phyloP scores from a whole-genome alignment of 129 eudicot genomes.

The Helianthus tuberosus region DNA sequence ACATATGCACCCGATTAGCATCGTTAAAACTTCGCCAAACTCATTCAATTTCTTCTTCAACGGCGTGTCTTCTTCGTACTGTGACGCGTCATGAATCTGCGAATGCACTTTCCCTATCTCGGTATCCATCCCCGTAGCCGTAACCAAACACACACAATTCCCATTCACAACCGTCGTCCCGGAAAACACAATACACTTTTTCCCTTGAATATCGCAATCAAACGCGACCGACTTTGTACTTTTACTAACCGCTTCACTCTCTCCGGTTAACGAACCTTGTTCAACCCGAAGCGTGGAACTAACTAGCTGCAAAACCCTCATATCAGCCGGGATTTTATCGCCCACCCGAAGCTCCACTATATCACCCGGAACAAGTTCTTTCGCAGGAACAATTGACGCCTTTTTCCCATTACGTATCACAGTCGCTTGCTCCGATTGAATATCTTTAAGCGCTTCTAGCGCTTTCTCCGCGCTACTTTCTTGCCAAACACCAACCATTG shows the following conservation, averaged over 20 bases:
- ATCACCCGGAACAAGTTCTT: slow-evolving; percentile 96
- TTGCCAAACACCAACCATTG: slow-evolving; percentile 95
- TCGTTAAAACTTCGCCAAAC: slow-evolving; percentile 80
- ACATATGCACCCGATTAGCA: slow-evolving; percentile 76
- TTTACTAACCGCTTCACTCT: slow-evolving; percentile 83
- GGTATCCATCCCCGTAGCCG: slow-evolving; percentile 74
- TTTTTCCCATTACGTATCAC: slow-evolving; percentile 60
- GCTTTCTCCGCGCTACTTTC: slow-evolving; percentile 93
- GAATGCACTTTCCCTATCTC: slow-evolving; percentile 89
- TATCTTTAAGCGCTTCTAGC: slow-evolving; percentile 86
- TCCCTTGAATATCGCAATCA: slow-evolving; percentile 80
- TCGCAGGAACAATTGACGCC: slow-evolving; percentile 61
- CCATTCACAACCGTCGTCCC: slow-evolving; percentile 96
- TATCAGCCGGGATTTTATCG: slow-evolving; percentile 91
- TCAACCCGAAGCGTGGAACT: slow-evolving; percentile 84
- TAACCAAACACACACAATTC: slow-evolving; percentile 71
- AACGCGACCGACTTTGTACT: slow-evolving; percentile 54
- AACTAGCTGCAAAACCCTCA: slow-evolving; percentile 69
- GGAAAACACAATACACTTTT: slow-evolving; percentile 89
- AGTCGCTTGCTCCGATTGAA: slow-evolving; percentile 70
- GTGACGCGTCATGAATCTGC: slow-evolving; percentile 85
- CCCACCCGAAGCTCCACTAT: slow-evolving; percentile 89
- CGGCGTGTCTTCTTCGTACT: slow-evolving; percentile 76
- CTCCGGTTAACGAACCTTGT: slow-evolving; percentile 92
- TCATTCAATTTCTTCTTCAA: slow-evolving; percentile 85